Conservation (phyloP, 2,329 filamentous ascomycete species). For the Cryphonectria radicalis region DNA sequence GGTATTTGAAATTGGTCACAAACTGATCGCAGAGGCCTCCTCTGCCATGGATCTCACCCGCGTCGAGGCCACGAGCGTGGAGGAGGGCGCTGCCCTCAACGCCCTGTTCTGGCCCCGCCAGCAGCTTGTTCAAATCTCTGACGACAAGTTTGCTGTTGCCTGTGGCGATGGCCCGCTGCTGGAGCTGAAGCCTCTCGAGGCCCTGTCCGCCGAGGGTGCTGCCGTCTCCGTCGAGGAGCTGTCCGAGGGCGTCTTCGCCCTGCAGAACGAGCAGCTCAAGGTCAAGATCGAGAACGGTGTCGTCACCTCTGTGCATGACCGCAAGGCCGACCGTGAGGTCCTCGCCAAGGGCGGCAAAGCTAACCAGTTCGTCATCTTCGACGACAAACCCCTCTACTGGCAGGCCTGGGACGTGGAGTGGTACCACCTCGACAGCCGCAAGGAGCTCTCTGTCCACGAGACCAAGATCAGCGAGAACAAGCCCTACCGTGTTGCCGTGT, state of each 20-base stretch:
- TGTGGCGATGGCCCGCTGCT: conserved; percentile 60
- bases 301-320: conserved; percentile 85
- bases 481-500: conserved; percentile 77
- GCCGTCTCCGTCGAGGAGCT: conserved; percentile 58
- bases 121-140: conserved; percentile 70
- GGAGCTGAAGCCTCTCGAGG: conserved; percentile 54
- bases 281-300: conserved; percentile 74
- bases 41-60: conserved; percentile 66
- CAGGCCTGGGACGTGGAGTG: conserved; percentile 98
- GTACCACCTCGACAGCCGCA: conserved; percentile 85
- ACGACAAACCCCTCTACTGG: conserved; percentile 97
- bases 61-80: conserved; percentile 44
- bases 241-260: conserved; percentile 68
- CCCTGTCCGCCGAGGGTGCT: conserved; percentile 44
- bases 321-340: conserved; percentile 73
- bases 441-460: conserved; percentile 70
- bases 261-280: conserved; percentile 77
- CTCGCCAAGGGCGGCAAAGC: conserved; percentile 75
- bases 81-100: conserved; percentile 71
- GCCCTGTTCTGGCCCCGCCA: conserved; percentile 85
- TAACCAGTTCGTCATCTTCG: conserved; percentile 92
- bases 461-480: conserved; percentile 74
- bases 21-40: conserved; percentile 72
- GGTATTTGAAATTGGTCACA: conserved; percentile 77
- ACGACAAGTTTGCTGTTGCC: conserved; percentile 56